Evolutionary conservation across 1,284 basidiomycete species (phyloP), one percentile per base, ranked within the genome.

Genomic region (Erythrobasidium hasegawianum): DNA sequence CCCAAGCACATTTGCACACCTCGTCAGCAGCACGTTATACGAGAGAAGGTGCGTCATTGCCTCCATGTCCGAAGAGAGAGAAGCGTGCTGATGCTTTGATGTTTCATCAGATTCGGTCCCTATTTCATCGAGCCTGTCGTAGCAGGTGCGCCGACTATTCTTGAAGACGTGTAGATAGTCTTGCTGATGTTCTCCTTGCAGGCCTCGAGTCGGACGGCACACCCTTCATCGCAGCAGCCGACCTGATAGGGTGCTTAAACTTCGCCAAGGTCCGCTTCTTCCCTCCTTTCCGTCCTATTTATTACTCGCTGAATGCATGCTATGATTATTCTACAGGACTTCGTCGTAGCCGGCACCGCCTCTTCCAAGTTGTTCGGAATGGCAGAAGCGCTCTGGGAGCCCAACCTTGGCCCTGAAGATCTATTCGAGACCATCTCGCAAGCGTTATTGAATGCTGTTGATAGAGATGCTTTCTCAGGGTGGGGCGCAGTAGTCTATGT

Each of bases 391-490:
- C 82, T 99, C 45, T 99, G 96, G 96, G 95, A 99, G 79, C 92
- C 94, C 5, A 90, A 94, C 78, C 81, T 99, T 77, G 92, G 87
- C 76, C 86, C 94, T 13, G 96, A 98, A 77, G 96, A 98, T 78
- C 81, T 99, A 58, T 99, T 99, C 75, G 96, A 98, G 81, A 98
- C 96, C 11, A 93, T 97, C 75, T 92, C 91, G 22, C 96, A 99
- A 79, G 95, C 93, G 9, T 80, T 99, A 64, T 80, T 98, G 75
- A 97, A 95, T 74, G 91, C 93, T 9, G 87, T 97, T 41, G 96
- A 99, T 78, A 84, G 96, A 59, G 96, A 98, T 78, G 93, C 96
- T 16, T 90, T 87, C 77, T 96, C 92, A 64, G 96, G 96, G 70
- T 97, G 92, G 93, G 96, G 96, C 54, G 92, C 88, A 39, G 80